Conservation (phyloP, 2,329 filamentous ascomycete species). For the Aspergillus nomiae region DNA sequence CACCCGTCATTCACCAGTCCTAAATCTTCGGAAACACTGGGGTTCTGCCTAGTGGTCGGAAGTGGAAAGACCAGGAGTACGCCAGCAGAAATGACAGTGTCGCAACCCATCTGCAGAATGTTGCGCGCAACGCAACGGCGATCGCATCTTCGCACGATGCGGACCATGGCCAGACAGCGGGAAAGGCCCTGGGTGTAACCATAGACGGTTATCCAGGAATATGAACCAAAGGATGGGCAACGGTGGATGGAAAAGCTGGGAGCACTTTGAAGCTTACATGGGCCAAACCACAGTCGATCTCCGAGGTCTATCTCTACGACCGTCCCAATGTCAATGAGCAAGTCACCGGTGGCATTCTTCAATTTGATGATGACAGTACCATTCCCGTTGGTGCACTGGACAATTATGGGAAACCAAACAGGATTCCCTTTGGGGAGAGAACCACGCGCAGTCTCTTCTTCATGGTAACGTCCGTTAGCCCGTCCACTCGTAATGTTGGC, state of each 20-base stretch:
- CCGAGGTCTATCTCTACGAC: conserved; percentile 10
- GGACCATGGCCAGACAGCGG: not conserved
- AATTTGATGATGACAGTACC: conserved; percentile 9
- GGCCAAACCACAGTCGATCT: conserved; percentile 8
- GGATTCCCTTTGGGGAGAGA: not conserved
- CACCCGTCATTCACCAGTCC: conserved; percentile 2
- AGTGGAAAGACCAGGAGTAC: conserved; percentile 5
- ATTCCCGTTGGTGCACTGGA: not conserved
- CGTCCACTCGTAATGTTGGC: conserved; percentile 10
- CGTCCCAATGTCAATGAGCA: conserved; percentile 12
- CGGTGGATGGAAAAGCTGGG: conserved; percentile 4
- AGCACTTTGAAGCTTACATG: conserved; percentile 9
- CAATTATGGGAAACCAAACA: conserved; percentile 10
- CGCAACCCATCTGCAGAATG: conserved; percentile 2
- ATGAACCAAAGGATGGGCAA: conserved; percentile 8
- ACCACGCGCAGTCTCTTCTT: conserved; percentile 5
- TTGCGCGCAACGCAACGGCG: conserved; percentile 2
- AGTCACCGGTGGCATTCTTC: conserved; percentile 6
- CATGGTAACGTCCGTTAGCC: conserved; percentile 11
- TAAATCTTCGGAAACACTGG: not conserved
- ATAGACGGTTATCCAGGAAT: conserved; percentile 7
- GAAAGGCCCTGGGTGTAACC: conserved; percentile 7
- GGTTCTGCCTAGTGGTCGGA: conserved; percentile 8
- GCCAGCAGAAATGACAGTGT: not conserved
- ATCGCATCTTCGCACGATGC: conserved; percentile 9